Evolutionary conservation across 345 rosid genomes (phyloP), one percentile per base, ranked within the genome.

Genomic region (Euphorbia pulcherrima): DNA sequence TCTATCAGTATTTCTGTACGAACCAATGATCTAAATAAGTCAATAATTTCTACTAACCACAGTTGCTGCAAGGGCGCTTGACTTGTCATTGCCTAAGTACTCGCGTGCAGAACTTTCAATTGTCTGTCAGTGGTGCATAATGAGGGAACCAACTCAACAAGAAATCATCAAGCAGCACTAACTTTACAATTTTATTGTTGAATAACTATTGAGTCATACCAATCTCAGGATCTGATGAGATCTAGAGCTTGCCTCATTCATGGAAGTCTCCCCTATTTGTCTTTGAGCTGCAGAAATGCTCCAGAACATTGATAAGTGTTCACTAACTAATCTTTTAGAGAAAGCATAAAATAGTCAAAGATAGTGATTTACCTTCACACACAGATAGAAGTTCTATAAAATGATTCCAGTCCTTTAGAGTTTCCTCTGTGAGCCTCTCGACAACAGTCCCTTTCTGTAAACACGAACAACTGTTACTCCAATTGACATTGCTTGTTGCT

Each of bases 171-270:
- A 55, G 59, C 13, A 33, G 11, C 29, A 52, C 29, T 41, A 47
- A 75, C n/a, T 24, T 44, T 11, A 14, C 67, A 64, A 59, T 35
- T 54, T 68, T 35, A 27, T 30, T 24, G 65, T 50, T 65, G 40
- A 76, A 74, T 67, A 68, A 66, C 55, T 55, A 68, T 7, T n/a
- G 21, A 64, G 56, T 17, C 51, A 21, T 88, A 94, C 99, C 95
- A 94, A 64, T 81, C 87, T 89, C 79, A 94, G 70, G 70, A 89
- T 94, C 88, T 94, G 95, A 83, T 94, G 99, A 60, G 99, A 94
- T 78, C 97, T 87, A 68, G 97, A 94, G 81, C 99, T 94, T 73
- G 86, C 77, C 75, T 91, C 93, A 51, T 94, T 94, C 72, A 94
- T 79, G 80, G 90, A 83, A 72, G 99, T 94, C 82, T 88, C 99